Base-by-base conservation (phyloP, 2,329 filamentous ascomycete species). In the Fusarium ramigenum region DNA sequence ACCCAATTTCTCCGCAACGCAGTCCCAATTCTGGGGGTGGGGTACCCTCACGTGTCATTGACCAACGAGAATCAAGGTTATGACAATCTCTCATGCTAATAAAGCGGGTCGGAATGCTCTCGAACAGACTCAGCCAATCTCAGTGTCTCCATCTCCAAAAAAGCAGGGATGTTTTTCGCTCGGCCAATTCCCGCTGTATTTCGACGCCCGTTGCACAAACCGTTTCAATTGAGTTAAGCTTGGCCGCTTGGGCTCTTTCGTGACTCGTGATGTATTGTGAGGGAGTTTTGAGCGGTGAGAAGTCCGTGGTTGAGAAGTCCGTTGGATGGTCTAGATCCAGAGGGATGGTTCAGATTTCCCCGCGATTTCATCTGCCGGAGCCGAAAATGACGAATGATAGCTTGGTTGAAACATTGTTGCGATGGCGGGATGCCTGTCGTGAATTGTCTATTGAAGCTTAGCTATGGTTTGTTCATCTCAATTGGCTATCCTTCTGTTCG, bases 1-100 rank as follows among this genome's bases (percentile, higher is more conserved):
- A 47, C 23, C 47, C 57, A 69, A 56, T 32, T 63, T 68, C 66
- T 68, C 66, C 64, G 50, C 65, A 69, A 32, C 47, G 11, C 46
- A 7, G 30, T 49, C 46, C 46, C 47, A 32, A 34, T 23, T 32
- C 66, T 69, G 66, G 66, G 64, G 66, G 64, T 68, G 56, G 66
- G 34, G 46, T 15, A 16, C n/a, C 4, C 21, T 19, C 14, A 12
- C 25, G 19, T 7, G 7, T 19, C 4, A 36, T 42, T 62, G n/a
- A 39, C 11, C 40, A 40, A 28, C 56, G 30, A 69, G 52, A 54
- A 14, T 21, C 21, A 52, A 52, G 14, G 19, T 14, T 46, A 42
- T 50, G 10, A 1, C 43, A 69, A 64, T 50, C 46, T 52, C 14
- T 21, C n/a, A 16, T 52, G 64, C 34, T 63, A 69, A 63, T 52